Base-by-base conservation (phyloP, 2,329 filamentous ascomycete genomes). In the Geosmithia flava region DNA sequence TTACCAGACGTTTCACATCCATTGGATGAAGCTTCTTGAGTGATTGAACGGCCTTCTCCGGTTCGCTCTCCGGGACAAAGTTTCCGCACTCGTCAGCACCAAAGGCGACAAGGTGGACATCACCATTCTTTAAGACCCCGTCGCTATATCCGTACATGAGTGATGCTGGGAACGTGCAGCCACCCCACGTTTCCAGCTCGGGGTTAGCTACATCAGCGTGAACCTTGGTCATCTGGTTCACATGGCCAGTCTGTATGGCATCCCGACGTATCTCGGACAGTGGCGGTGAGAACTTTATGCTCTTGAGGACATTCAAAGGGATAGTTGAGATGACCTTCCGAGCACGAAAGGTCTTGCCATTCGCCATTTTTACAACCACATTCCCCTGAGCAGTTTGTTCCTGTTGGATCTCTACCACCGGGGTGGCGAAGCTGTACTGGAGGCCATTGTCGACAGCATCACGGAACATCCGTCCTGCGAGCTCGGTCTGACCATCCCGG, bases 291-390 rank as follows among this genome's bases (percentile, higher is more conserved):
- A 57, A 57, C 3, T 47, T 17, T 37, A 57, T 48, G 7, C 33
- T 44, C 3, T 47, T 29, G 3, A 57, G 51, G 13, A 54, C 53
- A 19, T 42, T 47, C 13, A 55, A 45, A 8, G 60, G 60, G 1
- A 60, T 56, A 7, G 60, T 61, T 47, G 50, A 55, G 20, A 63
- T 47, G 16, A 60, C 52, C 6, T 53, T 53, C 20, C 49, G 42
- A 2, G 53, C 56, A n/a, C 44, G 48, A 47, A 54, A 54, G 10
- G 20, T 43, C n/a, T 46, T 27, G 3, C 46, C 50, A 29, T 46
- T 46, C 20, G 40, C 29, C 2, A 47, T 47, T 13, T 27, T 27
- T 2, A 54, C 33, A 6, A 42, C 44, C 2, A 52, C 48, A 5
- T 51, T 29, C 2, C 46, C 47, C 20, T 46, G 17, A 15, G 17